A percentile compares a stretch with the other conserved stretches of the same genome.
Conservation (phyloP, 805 yeast species). For the Brettanomyces custersianus region DNA sequence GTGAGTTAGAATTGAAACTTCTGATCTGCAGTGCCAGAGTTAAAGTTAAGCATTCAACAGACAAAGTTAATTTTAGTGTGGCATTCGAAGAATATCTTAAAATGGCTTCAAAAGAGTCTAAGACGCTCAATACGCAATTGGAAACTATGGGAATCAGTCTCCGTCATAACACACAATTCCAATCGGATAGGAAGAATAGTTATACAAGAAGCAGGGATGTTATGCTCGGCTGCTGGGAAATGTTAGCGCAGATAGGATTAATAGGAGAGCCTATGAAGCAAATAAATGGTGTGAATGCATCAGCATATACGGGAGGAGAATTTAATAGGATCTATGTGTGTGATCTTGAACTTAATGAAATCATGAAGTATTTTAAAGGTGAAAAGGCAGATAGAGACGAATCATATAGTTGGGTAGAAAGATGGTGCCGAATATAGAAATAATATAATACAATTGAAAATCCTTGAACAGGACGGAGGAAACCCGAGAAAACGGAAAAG, state of each 20-base stretch:
- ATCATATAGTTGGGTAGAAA: constrained; percentile 11
- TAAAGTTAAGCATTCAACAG: constrained; percentile 45
- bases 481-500: too few relatives aligned
- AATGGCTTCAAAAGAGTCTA: constrained; percentile 38
- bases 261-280: constrained; percentile 13
- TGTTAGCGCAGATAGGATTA: constrained; percentile 7
- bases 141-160: constrained; percentile 10
- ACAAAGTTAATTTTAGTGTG: constrained; percentile 64
- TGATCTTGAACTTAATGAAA: constrained; percentile 44
- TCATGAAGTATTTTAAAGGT: constrained; percentile 21
- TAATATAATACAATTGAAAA: not conserved
- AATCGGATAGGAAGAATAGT: not conserved
- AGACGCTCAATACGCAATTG: constrained; percentile 18
- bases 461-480: too few relatives aligned
- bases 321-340: constrained; percentile 43
- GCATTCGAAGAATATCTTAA: constrained; percentile 67
- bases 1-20: constrained; percentile 65
- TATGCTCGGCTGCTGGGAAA: constrained; percentile 13
- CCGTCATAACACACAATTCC: not conserved
- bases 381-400: not conserved
- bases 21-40: constrained; percentile 72
- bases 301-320: constrained; percentile 19
- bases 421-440: constrained; percentile 16
- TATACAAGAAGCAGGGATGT: constrained; percentile 6
- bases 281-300: constrained; percentile 14